Evolutionary conservation across 257 asterid species (phyloP).

Genomic region (Solanum acaule): DNA sequence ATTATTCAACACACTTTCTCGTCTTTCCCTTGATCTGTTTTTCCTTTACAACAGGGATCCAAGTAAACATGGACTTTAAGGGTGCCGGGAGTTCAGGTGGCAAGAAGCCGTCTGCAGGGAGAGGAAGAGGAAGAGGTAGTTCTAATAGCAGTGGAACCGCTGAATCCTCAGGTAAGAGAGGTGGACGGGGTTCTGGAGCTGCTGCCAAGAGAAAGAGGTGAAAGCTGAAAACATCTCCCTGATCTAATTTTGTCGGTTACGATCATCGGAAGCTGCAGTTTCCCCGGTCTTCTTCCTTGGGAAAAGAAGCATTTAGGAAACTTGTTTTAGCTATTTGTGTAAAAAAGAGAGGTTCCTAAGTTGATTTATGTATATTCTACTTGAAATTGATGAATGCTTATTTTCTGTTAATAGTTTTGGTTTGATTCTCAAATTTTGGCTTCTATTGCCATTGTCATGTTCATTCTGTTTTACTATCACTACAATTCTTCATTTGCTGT

Average conservation of each 20-base stretch:
- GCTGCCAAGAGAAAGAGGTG: slow-evolving; percentile 76
- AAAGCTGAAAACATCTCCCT: slow-evolving; percentile 1
- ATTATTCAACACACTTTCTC: neutral
- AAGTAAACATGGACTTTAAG: slow-evolving; percentile 72
- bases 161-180: slow-evolving; percentile 28
- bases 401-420: neutral
- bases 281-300: neutral
- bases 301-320: neutral
- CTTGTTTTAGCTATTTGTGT: neutral
- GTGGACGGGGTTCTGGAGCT: slow-evolving; percentile 36
- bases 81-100: slow-evolving; percentile 46
- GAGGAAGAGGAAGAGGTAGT: slow-evolving; percentile 41
- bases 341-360: neutral
- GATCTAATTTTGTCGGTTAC: neutral
- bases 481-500: neutral
- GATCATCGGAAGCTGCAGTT: neutral
- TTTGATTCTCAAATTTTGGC: neutral
- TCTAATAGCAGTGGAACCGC: slow-evolving; percentile 30
- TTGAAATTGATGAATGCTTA: neutral
- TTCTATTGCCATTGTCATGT: neutral
- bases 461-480: neutral
- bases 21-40: neutral
- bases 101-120: slow-evolving; percentile 47
- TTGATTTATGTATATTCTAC: neutral
- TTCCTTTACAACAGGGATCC: slow-evolving; percentile 31